phyloP scores from a whole-genome alignment of 164 flowering plant genomes.

The Sextonia rubra region DNA sequence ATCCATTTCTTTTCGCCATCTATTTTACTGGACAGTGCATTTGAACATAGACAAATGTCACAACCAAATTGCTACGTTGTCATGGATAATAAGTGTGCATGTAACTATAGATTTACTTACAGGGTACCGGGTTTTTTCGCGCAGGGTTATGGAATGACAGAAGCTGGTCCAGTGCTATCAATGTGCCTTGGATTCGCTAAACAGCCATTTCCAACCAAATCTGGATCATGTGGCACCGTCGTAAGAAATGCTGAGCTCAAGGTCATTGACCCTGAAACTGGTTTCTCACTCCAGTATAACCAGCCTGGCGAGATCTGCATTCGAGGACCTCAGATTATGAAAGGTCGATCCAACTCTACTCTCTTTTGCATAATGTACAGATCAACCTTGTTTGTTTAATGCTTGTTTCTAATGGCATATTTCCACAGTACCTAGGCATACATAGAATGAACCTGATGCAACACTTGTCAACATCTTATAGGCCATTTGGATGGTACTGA shows the following conservation, averaged over 20 bases:
- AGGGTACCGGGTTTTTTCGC: not conserved
- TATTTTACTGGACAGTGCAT: no score
- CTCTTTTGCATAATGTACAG: not conserved
- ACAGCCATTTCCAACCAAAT: conserved; percentile 51
- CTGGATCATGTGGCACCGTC: conserved; percentile 83
- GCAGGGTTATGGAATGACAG: conserved; percentile 94
- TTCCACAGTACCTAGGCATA: not conserved
- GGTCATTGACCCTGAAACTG: conserved; percentile 60
- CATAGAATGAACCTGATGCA: no score
- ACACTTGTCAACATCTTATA: no score
- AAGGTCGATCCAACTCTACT: conserved; percentile 36
- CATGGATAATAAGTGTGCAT: not conserved
- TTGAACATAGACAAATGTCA: no score
- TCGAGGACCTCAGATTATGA: conserved; percentile 67
- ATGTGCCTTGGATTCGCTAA: conserved; percentile 74
- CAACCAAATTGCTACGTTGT: not conserved
- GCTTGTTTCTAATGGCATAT: not conserved
- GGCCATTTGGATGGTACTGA: not conserved
- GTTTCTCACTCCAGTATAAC: conserved; percentile 45
- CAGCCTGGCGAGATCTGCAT: conserved; percentile 82
- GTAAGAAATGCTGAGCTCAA: conserved; percentile 77
- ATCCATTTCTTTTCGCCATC: no score
- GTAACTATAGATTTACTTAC: not conserved
- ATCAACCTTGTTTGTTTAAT: not conserved
- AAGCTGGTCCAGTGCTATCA: conserved; percentile 69